Conservation (phyloP, 768 basidiomycete species). For the Leucosporidium creatinivorum region DNA sequence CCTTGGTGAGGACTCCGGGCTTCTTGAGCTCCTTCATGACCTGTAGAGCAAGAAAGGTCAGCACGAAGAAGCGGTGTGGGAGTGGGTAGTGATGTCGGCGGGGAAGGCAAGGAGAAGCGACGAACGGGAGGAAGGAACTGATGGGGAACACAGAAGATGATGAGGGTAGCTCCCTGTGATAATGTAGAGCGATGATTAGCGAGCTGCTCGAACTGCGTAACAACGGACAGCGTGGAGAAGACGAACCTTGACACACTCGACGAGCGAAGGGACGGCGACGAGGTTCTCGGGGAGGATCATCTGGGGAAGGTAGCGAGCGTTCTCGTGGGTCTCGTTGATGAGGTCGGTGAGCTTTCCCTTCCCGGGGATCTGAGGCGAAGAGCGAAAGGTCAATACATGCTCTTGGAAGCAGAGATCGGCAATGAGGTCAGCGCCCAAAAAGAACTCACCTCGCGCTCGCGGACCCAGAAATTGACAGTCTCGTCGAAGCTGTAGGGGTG, state of each 20-base stretch:
- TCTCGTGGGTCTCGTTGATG: conserved; percentile 47
- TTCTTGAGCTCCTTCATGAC: conserved; percentile 41
- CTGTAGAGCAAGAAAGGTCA: conserved; percentile 38
- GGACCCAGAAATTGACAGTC: conserved; percentile 32
- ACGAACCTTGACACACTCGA: conserved; percentile 44
- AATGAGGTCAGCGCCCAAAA: background rate
- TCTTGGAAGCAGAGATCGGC: background rate
- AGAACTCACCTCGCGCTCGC: conserved; percentile 29
- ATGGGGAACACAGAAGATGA: conserved; percentile 47
- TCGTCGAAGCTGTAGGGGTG: background rate
- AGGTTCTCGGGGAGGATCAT: conserved; percentile 43
- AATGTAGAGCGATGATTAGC: conserved; percentile 3
- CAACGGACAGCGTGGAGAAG: conserved; percentile 32
- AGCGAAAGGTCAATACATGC: background rate
- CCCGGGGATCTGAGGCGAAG: conserved; percentile 25
- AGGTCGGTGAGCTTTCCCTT: conserved; percentile 42
- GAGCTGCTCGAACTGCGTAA: too few relatives aligned
- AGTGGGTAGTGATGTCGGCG: background rate
- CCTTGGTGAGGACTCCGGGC: conserved; percentile 42
- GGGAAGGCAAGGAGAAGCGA: background rate
- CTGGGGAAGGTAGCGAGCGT: conserved; percentile 45
- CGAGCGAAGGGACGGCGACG: conserved; percentile 26
- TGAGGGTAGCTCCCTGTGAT: conserved; percentile 42
- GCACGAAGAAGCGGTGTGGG: background rate
- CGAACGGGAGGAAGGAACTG: conserved; percentile 37